phyloP scores from a whole-genome alignment of 306 rosid species.

The Luffa acutangula region DNA sequence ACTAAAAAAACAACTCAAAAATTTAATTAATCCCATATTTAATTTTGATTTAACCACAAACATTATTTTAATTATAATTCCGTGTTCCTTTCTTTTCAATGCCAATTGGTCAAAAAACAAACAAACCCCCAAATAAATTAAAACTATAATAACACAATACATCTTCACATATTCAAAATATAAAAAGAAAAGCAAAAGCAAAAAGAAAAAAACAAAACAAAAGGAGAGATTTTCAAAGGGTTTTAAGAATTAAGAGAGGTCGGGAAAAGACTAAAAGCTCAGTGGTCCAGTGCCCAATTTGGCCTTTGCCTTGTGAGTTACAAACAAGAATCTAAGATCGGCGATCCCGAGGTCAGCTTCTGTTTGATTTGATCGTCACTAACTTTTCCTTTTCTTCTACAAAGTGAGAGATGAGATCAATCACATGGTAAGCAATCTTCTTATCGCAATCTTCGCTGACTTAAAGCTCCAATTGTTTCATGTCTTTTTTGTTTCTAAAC shows the following conservation, averaged over 20 bases:
- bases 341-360: neutral
- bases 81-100: neutral
- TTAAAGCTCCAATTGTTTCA: neutral
- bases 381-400: neutral
- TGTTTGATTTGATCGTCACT: neutral
- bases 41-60: no score
- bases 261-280: neutral
- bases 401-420: constrained; percentile 2
- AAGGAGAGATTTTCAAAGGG: neutral
- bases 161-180: neutral
- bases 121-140: neutral
- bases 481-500: neutral
- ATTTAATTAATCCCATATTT: no score
- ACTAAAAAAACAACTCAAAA: no score
- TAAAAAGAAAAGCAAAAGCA: neutral
- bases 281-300: neutral
- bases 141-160: neutral
- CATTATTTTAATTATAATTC: neutral
- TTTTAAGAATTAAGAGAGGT: neutral
- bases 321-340: neutral
- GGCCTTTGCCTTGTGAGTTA: neutral
- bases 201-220: neutral
- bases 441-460: constrained; percentile 5
- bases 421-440: constrained; percentile 4
- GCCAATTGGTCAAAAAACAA: neutral